A percentile compares a stretch with the other conserved stretches of the same genome.
These are phyloP conservation scores for Gynostemma pentaphyllum DNA, from an alignment of 306 rosid genomes.

Conservation along the genomic window DNA sequence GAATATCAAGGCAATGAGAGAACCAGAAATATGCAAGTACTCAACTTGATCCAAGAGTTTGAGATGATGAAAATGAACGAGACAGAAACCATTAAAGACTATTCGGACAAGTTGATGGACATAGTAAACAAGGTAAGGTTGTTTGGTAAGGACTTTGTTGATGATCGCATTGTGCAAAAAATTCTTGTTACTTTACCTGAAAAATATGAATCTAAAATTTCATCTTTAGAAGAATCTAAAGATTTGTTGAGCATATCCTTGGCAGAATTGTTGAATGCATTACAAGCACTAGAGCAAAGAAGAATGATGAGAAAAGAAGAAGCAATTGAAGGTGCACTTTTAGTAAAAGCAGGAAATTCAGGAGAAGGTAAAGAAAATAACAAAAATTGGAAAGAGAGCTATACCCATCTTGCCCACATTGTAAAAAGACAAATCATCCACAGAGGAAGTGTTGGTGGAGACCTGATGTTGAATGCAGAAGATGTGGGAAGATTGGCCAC, in stretches of 20 bases:
- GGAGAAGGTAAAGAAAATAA: not conserved
- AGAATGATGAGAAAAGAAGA: not conserved
- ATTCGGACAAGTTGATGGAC: not conserved
- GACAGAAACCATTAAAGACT: not conserved
- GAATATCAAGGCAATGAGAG: not conserved
- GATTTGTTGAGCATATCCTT: not conserved
- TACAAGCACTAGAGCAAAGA: not conserved
- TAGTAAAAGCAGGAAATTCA: not conserved
- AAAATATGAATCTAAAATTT: not conserved
- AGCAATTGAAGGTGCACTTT: not conserved
- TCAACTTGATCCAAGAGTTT: not conserved
- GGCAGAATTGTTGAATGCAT: not conserved
- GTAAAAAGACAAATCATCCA: slow-evolving; percentile 1
- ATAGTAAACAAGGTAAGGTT: not conserved
- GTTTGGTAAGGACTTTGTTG: too few relatives aligned
- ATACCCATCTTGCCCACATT: not conserved
- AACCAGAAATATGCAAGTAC: not conserved
- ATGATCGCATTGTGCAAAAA: too few relatives aligned
- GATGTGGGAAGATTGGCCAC: not conserved
- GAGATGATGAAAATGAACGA: not conserved
- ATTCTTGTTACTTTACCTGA: not conserved
- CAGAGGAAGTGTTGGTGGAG: not conserved
- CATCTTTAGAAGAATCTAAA: not conserved
- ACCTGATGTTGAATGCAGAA: not conserved
- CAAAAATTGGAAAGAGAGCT: not conserved